Evolutionary conservation across 2,329 filamentous ascomycete genomes (phyloP), one percentile per base, ranked within the genome.

Genomic region (Knoxdaviesia proteae): DNA sequence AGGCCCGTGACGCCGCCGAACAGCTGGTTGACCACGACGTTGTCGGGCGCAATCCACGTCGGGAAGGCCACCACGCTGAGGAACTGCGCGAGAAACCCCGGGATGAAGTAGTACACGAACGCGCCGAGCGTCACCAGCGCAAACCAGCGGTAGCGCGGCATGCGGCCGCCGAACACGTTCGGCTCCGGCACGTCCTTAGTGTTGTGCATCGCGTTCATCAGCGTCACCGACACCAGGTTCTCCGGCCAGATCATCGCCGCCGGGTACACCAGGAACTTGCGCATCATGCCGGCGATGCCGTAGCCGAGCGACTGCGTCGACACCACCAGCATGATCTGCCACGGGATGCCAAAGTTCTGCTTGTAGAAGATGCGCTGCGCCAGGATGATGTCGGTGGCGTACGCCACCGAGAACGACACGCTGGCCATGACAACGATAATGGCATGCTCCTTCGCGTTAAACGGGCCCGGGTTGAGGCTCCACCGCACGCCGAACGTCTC

Each of bases 201-300:
- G 48, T 84, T 79, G 52, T 86, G 80, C 63, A 86, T 76, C 46
- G 78, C 76, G 49, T 77, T 77, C 62, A 84, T 77, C 34, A 84
- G 58, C 1, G 76, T 71, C 6, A 78, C 70, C 5, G 71, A 69
- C 42, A 79, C 76, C 30, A 84, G 61, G 41, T 73, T 79, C 2
- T 63, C 66, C 0, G 80, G 80, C 78, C 79, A 84, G 45, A 84
- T 81, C 75, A 84, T 81, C 7, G 78, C 71, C 0, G 77, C 74
- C 4, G 72, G 73, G 49, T 75, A 74, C 7, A 74, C 68, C 10
- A 81, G 55, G 50, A 77, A 79, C 47, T 68, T 70, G 44, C 74
- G 65, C 61, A 81, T 69, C 52, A 80, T 70, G 2, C 77, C 77
- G 0, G 77, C 77, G 46, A 80, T 71, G 2, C 77, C 76, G 50